A percentile compares a stretch with the other conserved stretches of the same genome.
These are phyloP conservation scores for Lolium rigidum DNA, from an alignment of 176 grass and related monocot species.

Conservation along the genomic window DNA sequence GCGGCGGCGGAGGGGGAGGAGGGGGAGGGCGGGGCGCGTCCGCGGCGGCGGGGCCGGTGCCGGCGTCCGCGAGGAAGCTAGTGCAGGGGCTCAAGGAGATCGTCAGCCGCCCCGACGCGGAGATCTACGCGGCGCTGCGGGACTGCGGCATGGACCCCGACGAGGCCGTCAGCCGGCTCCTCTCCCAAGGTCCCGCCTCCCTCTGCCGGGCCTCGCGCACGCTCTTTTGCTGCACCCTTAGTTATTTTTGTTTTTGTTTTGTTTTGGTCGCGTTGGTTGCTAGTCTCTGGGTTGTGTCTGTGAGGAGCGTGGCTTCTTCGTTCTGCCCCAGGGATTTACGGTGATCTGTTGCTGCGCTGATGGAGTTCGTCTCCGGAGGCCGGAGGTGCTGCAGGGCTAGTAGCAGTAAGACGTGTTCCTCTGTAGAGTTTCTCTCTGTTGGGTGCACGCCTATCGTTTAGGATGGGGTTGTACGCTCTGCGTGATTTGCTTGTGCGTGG, in stretches of 20 bases:
- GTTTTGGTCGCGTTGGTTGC: conserved; percentile 6
- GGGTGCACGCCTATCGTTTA: conserved; percentile 8
- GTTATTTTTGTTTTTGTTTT: not conserved
- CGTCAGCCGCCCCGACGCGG: conserved; percentile 84
- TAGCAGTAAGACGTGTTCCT: conserved; percentile 30
- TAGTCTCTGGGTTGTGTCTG: not conserved
- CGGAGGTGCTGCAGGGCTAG: conserved; percentile 6
- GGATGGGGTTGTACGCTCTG: not conserved
- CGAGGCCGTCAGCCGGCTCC: conserved; percentile 87
- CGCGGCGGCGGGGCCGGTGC: conserved; percentile 56
- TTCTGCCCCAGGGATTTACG: not conserved
- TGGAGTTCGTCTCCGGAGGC: not conserved
- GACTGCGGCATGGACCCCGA: conserved; percentile 98
- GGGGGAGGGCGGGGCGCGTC: not conserved
- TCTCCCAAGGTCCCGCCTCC: conserved; percentile 78
- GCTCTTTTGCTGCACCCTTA: not conserved
- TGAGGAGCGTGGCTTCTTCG: not conserved
- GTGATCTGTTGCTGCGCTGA: conserved; percentile 31
- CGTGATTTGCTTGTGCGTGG: not conserved
- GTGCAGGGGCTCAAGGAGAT: conserved; percentile 98
- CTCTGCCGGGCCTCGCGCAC: not conserved
- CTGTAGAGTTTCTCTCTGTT: not conserved
- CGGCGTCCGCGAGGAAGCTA: conserved; percentile 73
- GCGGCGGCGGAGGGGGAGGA: conserved; percentile 2
- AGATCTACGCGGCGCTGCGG: conserved; percentile 97